Conservation (phyloP, 352 stramenopile genomes). For the Phytophthora pinifolia region DNA sequence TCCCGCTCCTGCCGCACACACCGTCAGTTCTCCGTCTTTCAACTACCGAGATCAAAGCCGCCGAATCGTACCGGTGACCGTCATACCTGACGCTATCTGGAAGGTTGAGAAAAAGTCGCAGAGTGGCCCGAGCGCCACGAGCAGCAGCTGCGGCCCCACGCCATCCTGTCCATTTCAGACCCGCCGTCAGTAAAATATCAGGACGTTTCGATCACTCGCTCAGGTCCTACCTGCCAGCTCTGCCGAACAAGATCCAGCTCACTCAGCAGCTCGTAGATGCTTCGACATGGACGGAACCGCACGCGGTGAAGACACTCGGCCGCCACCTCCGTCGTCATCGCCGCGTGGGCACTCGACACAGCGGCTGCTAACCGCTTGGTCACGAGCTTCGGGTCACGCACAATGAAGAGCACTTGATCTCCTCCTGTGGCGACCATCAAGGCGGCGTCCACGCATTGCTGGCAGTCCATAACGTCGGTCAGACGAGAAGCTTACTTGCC, state of each 20-base stretch:
- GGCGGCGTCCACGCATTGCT: conserved; percentile 24
- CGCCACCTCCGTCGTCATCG: conserved; percentile 15
- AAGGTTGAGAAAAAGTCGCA: conserved; percentile 41
- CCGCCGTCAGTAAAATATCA: conserved; percentile 7
- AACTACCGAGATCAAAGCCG: conserved; percentile 1
- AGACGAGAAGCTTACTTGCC: not conserved
- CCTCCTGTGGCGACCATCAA: conserved; percentile 15
- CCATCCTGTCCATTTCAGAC: conserved; percentile 16
- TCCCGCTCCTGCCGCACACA: conserved; percentile 30
- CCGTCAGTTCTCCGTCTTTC: not conserved
- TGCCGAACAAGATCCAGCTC: conserved; percentile 34
- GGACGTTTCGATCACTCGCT: conserved; percentile 10
- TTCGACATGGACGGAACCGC: conserved; percentile 35
- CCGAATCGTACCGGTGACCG: conserved; percentile 28
- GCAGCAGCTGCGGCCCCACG: conserved; percentile 6
- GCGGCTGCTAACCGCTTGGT: conserved; percentile 28
- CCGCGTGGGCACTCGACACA: conserved; percentile 9
- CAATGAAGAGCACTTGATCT: conserved; percentile 22
- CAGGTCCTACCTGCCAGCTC: conserved; percentile 27
- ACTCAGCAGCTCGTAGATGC: conserved; percentile 37
- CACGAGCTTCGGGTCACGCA: conserved; percentile 25
- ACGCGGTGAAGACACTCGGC: conserved; percentile 33
- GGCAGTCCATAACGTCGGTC: not conserved
- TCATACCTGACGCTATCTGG: conserved; percentile 34
- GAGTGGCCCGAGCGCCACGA: conserved; percentile 37